These are phyloP conservation scores for Aspergillus tamarii DNA, from an alignment of 2,329 filamentous ascomycete species.

Conservation along the genomic window DNA sequence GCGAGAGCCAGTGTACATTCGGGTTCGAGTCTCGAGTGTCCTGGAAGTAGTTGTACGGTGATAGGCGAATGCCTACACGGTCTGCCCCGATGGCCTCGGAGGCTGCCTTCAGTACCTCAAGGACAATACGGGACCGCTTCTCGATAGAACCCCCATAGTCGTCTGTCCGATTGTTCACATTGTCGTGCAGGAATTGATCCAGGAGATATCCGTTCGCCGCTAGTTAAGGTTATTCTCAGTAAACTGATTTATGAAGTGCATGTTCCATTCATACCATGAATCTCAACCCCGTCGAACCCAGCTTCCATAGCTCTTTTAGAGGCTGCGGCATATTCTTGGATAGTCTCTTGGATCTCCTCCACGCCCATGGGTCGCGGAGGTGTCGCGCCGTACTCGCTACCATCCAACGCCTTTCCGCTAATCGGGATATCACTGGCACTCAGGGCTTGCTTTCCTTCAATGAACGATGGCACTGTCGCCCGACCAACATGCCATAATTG, in stretches of 20 bases:
- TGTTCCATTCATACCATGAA: constrained; percentile 39
- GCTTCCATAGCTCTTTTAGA: constrained; percentile 49
- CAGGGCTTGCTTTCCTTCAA: background rate
- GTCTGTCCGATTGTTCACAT: constrained; percentile 58
- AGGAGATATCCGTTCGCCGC: constrained; percentile 65
- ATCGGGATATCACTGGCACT: background rate
- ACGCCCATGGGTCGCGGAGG: constrained; percentile 31
- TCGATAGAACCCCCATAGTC: constrained; percentile 52
- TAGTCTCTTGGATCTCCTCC: constrained; percentile 43
- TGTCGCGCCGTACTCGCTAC: background rate
- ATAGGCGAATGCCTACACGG: constrained; percentile 60
- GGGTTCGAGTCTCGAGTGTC: background rate
- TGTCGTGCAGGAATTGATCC: constrained; percentile 66
- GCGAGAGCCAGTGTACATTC: background rate
- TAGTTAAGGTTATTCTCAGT: background rate
- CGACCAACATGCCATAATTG: constrained; percentile 44
- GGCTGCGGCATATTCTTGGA: constrained; percentile 44
- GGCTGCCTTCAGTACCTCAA: constrained; percentile 59
- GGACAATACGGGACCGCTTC: constrained; percentile 54
- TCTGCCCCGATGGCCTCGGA: constrained; percentile 50
- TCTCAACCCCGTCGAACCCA: constrained; percentile 56
- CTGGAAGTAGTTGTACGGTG: constrained; percentile 47
- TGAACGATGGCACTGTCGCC: constrained; percentile 22
- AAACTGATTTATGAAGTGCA: background rate
- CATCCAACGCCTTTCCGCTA: background rate